These are phyloP conservation scores for Globisporangium parvum DNA, from an alignment of 352 stramenopile genomes.

Conservation along the genomic window DNA sequence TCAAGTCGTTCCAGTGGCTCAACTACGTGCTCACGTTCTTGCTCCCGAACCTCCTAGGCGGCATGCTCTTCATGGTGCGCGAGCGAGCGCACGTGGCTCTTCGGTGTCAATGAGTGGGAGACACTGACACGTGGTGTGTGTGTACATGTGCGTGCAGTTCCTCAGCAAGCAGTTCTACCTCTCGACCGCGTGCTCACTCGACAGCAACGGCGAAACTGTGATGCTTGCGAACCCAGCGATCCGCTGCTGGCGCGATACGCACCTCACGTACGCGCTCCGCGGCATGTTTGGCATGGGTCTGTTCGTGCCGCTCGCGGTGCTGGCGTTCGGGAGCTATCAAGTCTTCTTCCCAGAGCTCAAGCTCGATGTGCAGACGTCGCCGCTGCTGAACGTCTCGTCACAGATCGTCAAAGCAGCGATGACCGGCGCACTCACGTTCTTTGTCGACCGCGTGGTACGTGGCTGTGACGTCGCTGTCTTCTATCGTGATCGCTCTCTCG, in stretches of 20 bases:
- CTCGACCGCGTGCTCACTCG: slow-evolving; percentile 16
- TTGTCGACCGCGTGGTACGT: slow-evolving; percentile 27
- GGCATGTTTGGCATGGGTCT: slow-evolving; percentile 35
- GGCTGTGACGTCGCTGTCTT: not conserved
- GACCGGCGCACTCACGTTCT: slow-evolving; percentile 32
- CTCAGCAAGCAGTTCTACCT: slow-evolving; percentile 32
- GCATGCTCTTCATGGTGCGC: slow-evolving; percentile 26
- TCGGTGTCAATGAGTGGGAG: not conserved
- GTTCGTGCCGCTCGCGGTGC: slow-evolving; percentile 29
- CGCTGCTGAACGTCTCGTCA: slow-evolving; percentile 25
- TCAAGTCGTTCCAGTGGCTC: slow-evolving; percentile 28
- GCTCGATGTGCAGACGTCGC: slow-evolving; percentile 31
- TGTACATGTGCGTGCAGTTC: slow-evolving; percentile 12
- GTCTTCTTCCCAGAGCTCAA: slow-evolving; percentile 35
- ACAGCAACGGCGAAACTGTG: slow-evolving; percentile 11
- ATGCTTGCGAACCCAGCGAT: slow-evolving; percentile 24
- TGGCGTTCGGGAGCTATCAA: slow-evolving; percentile 33
- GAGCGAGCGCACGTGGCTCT: too few relatives aligned
- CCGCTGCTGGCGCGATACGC: slow-evolving; percentile 19
- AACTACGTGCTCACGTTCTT: slow-evolving; percentile 35
- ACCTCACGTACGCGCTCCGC: slow-evolving; percentile 20
- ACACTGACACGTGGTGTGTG: not conserved
- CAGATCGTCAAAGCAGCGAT: slow-evolving; percentile 34
- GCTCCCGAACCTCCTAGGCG: slow-evolving; percentile 22
- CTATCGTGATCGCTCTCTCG: too few relatives aligned